Conservation (phyloP, 2,329 filamentous ascomycete genomes). For the Pseudogymnoascus sp. region DNA sequence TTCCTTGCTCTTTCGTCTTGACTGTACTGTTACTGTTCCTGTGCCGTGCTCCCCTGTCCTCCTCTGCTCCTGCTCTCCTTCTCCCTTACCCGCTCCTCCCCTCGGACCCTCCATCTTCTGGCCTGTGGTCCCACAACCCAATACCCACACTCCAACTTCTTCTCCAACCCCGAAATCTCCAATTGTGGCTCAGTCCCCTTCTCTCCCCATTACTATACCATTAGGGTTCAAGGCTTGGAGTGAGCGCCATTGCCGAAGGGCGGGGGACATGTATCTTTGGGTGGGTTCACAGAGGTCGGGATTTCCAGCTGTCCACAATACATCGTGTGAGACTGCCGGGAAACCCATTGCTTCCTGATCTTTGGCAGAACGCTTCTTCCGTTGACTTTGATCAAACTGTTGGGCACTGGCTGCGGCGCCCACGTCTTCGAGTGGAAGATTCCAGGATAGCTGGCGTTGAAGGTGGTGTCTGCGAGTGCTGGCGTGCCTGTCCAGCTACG, state of each 20-base stretch:
- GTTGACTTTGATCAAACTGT: constrained; percentile 21
- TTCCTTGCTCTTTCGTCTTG: too few species aligned
- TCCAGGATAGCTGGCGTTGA: constrained; percentile 39
- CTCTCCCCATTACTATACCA: too few species aligned
- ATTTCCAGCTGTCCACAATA: background rate
- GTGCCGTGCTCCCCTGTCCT: too few species aligned
- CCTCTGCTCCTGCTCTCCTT: too few species aligned
- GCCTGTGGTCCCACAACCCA: too few species aligned
- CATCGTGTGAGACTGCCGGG: constrained; percentile 19
- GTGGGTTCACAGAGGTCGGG: background rate
- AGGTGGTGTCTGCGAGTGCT: constrained; percentile 30
- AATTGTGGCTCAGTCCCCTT: too few species aligned
- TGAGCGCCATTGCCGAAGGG: background rate
- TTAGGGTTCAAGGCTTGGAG: too few species aligned
- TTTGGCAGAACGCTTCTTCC: constrained; percentile 25
- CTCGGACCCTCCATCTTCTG: too few species aligned
- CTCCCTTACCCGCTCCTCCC: too few species aligned
- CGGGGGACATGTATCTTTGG: background rate
- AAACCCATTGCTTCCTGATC: constrained; percentile 24
- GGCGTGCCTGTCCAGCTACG: constrained; percentile 20
- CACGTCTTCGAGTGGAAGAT: constrained; percentile 26
- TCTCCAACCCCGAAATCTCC: too few species aligned
- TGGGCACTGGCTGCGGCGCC: constrained; percentile 29
- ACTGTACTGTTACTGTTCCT: too few species aligned
- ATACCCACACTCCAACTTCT: too few species aligned